Base-by-base conservation (phyloP, 1,284 basidiomycete species). In the Sporisorium scitamineum region DNA sequence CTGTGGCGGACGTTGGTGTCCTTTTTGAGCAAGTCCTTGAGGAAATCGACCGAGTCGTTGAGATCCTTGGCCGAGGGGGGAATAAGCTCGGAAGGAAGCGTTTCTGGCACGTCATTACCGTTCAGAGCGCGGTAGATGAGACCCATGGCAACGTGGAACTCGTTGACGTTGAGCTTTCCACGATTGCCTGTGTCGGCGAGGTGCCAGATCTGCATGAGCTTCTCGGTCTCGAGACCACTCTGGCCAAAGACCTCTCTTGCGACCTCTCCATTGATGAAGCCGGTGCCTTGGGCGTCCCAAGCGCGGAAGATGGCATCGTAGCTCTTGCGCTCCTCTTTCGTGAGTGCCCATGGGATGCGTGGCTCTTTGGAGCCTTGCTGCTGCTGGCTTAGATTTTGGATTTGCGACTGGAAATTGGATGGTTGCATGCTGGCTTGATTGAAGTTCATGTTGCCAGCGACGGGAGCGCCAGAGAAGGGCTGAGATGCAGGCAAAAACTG, bases 111-210 rank as follows among this genome's bases (percentile, higher is more conserved):
- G 3, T 91, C 90, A 86, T 94, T 96, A 10, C 97, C 96, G 85
- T 97, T 97, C 48, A 79, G 72, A 18, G 70, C 76, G 82, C 96
- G 91, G 87, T 96, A 98, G 84, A 99, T 97, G 62, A 99, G 88
- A 67, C 94, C 95, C 96, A 99, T 99, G 1, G 96, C 97, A 61
- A 98, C 93, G 85, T 99, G 95, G 86, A 99, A 99, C 85, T 99
- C 96, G 26, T 94, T 93, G 48, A 96, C 88, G 84, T 97, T 98
- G 54, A 85, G 78, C 70, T 85, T 85, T 44, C 84, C 84, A 13
- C 83, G 75, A 60, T 85, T 85, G 64, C 80, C 75, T 0, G 80
- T 75, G 51, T 85, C 84, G 31, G 80, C 62, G 10, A 85, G 78
- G 61, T 84, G 83, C 96, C 97, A 99, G 75, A 99, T 93, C 83